Conservation (phyloP, 768 basidiomycete genomes). For the Lyophyllum decastes region DNA sequence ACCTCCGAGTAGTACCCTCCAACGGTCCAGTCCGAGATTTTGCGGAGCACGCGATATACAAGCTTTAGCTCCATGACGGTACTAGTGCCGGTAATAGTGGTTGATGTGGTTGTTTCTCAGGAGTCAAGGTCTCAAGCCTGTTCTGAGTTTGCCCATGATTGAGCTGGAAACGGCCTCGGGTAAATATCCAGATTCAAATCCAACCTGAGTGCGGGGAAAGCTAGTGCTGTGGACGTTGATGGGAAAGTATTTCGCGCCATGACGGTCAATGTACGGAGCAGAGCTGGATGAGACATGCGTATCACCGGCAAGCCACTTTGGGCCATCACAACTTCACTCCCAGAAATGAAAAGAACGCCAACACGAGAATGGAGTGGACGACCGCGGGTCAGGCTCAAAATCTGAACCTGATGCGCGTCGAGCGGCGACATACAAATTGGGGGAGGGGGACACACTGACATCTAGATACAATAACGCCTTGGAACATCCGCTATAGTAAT, state of each 20-base stretch:
- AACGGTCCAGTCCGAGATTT: slow-evolving; percentile 63
- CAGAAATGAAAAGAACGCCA: slow-evolving; percentile 21
- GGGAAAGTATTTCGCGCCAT: no score
- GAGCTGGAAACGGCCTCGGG: no score
- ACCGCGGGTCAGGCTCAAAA: slow-evolving; percentile 76
- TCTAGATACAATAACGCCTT: slow-evolving; percentile 22
- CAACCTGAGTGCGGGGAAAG: no score
- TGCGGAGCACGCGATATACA: slow-evolving; percentile 59
- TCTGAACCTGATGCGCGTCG: slow-evolving; percentile 78
- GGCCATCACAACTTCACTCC: no score
- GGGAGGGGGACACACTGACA: slow-evolving; percentile 19
- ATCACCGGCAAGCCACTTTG: no score
- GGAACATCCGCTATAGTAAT: not conserved
- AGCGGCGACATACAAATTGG: slow-evolving; percentile 73
- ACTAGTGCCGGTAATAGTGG: no score
- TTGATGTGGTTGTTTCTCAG: not conserved
- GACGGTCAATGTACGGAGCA: no score
- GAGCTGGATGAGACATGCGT: no score
- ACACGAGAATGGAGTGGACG: slow-evolving; percentile 42
- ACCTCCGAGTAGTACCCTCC: slow-evolving; percentile 64
- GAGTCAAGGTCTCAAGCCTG: no score
- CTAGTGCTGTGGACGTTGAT: no score
- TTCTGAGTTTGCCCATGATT: no score
- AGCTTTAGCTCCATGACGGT: slow-evolving; percentile 47
- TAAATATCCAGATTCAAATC: no score